These are phyloP conservation scores for Hirschioporus abietinus DNA, from an alignment of 768 basidiomycete genomes.

Conservation along the genomic window DNA sequence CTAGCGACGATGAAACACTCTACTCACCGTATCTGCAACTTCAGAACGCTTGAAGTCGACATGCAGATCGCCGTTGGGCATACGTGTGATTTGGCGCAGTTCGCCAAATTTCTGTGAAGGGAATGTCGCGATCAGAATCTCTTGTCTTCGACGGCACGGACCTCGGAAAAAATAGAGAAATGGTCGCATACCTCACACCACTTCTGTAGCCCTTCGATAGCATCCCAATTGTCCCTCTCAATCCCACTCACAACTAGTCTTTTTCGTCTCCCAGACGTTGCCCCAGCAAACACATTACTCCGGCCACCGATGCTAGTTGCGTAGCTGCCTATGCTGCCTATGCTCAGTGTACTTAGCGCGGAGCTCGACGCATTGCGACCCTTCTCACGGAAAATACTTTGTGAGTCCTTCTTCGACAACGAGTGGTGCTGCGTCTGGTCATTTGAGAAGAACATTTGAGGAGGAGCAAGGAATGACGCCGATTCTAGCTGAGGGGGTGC, in stretches of 20 bases:
- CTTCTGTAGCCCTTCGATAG: constrained; percentile 60
- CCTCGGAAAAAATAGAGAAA: constrained; percentile 1
- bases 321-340: not conserved
- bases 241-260: constrained; percentile 68
- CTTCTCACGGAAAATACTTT: not conserved
- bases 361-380: not conserved
- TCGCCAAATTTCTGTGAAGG: constrained; percentile 63
- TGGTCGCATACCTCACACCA: constrained; percentile 66
- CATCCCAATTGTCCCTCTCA: constrained; percentile 48
- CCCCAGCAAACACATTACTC: not conserved
- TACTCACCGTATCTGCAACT: constrained; percentile 72
- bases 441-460: not conserved
- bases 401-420: not conserved
- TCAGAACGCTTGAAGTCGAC: constrained; percentile 69
- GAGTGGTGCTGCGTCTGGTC: not conserved
- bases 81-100: constrained; percentile 62
- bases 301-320: not conserved
- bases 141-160: constrained; percentile 12
- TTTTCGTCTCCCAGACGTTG: constrained; percentile 1
- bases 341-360: not conserved
- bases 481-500: not conserved
- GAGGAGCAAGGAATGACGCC: not conserved
- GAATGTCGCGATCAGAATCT: constrained; percentile 3
- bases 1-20: not conserved
- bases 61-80: constrained; percentile 76